Base-by-base conservation (phyloP, 768 basidiomycete species). In the Pleurotus eryngii region DNA sequence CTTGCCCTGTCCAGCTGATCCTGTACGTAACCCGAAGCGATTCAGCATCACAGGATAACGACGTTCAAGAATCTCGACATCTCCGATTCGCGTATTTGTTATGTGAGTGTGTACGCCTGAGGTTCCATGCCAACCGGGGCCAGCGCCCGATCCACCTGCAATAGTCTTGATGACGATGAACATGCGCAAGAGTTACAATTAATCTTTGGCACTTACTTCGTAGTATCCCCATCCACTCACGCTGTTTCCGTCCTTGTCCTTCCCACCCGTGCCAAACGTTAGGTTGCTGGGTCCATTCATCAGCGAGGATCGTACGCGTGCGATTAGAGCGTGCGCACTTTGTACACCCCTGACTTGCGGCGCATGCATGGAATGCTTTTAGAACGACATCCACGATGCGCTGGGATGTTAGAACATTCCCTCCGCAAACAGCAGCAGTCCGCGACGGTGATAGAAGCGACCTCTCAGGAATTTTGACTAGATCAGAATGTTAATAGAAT, bases 311-410 rank as follows among this genome's bases (percentile, higher is more conserved):
- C 59, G 14, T 39, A 24, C 39, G 26, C 39, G 46, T 53, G 39
- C 53, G 12, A 27, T 42, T 45, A 45, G 39, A 37, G 42, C 38
- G 4, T 2, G 70, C 85, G 62, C 68, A 92, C 92, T 95, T 95
- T 46, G 92, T 95, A 65, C 92, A 92, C 1, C 95, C 95, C 68
- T 97, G 95, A 64, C 90, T 92, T 0, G 94, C 95, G 15, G 94
- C 93, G 47, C 86, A 88, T 3, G 92, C 94, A 63, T 89, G 82
- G 76, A 98, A 97, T 0, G 95, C 94, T 68, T 90, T 92, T 37
- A 98, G 75, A 35, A 98, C 90, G 2, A 95, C 93, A 66, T 98
- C 95, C 2, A 95, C 92, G 46, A 96, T 91, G n/a, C 95, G 80
- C 66, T 96, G 95, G 4, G 87, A 90, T 3, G 93, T 95, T 46